Base-by-base conservation (phyloP, 331 rosid genomes). In the Acacia concinna region DNA sequence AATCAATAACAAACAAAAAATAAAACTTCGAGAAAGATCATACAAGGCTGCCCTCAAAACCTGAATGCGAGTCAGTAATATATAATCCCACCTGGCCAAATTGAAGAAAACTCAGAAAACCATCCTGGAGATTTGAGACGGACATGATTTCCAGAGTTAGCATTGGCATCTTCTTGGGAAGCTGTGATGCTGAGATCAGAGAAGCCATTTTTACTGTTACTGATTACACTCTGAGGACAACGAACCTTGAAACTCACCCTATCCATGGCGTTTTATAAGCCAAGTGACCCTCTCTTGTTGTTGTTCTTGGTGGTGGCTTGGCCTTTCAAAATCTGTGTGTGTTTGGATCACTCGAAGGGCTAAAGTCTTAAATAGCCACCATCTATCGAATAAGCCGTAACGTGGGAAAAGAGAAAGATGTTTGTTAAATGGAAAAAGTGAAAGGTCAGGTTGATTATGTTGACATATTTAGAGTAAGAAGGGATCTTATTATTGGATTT, bases 41-140 rank as follows among this genome's bases (percentile, higher is more conserved):
- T n/a, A n/a, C n/a, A n/a, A n/a, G n/a, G n/a, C n/a, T n/a, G n/a
- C n/a, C n/a, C n/a, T n/a, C n/a, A n/a, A n/a, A n/a, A n/a, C n/a
- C n/a, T n/a, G n/a, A n/a, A n/a, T n/a, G n/a, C n/a, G n/a, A n/a
- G n/a, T n/a, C n/a, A n/a, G n/a, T n/a, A n/a, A n/a, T 17, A 56
- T 23, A 23, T 1, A 60, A 59, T 27, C 87, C 72, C 21, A 89
- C 94, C 90, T 79, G 94, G 92, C 94, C 94, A 88, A n/a, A 83
- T 46, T 15, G 90, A 88, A 65, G 84, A 81, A 80, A 79, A 12
- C 81, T 90, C 94, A 25, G 94, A 82, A 85, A 84, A 90, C 94
- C 92, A 86, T 49, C 90, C 89, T 4, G 90, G 84, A 79, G 85
- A 25, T 2, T 57, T 59, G 0, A 90, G 87, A 32, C 72, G 82